Conservation (phyloP, 306 rosid genomes). For the Cucurbita maxima region DNA sequence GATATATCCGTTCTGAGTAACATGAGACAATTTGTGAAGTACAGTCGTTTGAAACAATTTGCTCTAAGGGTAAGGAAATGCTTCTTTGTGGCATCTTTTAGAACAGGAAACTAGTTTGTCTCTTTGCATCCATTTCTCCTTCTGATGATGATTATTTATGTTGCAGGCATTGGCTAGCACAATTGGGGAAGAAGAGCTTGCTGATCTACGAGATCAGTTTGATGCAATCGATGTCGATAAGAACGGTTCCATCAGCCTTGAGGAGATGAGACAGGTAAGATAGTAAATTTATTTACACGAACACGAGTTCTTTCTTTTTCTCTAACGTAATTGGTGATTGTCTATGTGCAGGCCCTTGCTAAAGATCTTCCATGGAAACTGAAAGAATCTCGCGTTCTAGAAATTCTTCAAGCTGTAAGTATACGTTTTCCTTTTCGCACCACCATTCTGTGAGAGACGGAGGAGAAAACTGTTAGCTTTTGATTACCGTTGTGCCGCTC, state of each 20-base stretch:
- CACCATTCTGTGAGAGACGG: not conserved
- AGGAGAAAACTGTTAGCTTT: not conserved
- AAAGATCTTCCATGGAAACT: slow-evolving; percentile 95
- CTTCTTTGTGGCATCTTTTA: not conserved
- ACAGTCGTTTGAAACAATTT: slow-evolving; percentile 91
- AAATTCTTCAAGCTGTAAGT: slow-evolving; percentile 91
- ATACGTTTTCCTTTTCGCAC: not conserved
- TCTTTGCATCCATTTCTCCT: slow-evolving; percentile 4
- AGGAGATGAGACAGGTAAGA: slow-evolving; percentile 92
- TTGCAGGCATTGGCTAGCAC: slow-evolving; percentile 96
- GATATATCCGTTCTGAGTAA: slow-evolving; percentile 88
- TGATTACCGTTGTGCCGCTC: not conserved
- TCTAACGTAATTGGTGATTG: not conserved
- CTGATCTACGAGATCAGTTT: slow-evolving; percentile 89
- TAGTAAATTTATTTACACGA: not conserved
- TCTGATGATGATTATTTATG: slow-evolving; percentile 9
- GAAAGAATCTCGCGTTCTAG: slow-evolving; percentile 77
- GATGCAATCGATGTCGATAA: slow-evolving; percentile 96
- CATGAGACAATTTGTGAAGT: slow-evolving; percentile 86
- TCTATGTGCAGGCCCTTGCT: slow-evolving; percentile 80
- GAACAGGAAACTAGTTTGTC: slow-evolving; percentile 3
- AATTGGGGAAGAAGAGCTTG: slow-evolving; percentile 64
- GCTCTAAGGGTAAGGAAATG: slow-evolving; percentile 62
- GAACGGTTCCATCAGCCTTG: slow-evolving; percentile 89
- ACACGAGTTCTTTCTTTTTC: not conserved